phyloP scores from a whole-genome alignment of 1,284 basidiomycete species.

The Moesziomyces globuligerus region DNA sequence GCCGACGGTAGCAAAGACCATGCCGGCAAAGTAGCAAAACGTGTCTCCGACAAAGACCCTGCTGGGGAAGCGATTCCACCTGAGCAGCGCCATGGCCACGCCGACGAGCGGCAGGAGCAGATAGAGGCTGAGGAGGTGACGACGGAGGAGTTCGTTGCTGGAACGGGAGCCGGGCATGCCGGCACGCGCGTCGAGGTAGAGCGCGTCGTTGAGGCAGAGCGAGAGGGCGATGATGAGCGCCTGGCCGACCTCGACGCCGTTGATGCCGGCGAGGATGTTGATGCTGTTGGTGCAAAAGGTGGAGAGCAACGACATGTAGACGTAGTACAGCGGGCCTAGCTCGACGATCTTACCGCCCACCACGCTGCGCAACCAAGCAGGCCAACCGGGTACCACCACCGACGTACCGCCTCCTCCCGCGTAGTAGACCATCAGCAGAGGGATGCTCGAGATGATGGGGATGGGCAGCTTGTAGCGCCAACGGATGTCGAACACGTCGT shows the following conservation, averaged over 20 bases:
- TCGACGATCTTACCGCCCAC: conserved; percentile 80
- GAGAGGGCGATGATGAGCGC: conserved; percentile 90
- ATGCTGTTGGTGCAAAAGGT: conserved; percentile 98
- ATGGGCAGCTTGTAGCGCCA: conserved; percentile 99
- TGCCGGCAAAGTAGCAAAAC: conserved; percentile 89
- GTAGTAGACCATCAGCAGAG: conserved; percentile 94
- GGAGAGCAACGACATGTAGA: conserved; percentile 94
- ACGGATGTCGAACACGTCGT: conserved; percentile 97
- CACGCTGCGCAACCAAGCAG: conserved; percentile 50
- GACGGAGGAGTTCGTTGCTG: conserved; percentile 77
- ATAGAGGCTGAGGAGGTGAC: conserved; percentile 93
- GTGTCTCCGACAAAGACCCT: conserved; percentile 96
- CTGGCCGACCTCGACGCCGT: conserved; percentile 90
- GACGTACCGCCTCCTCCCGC: conserved; percentile 91
- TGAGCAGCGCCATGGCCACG: conserved; percentile 80
- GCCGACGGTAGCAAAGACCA: conserved; percentile 61
- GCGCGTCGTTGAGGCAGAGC: conserved; percentile 87
- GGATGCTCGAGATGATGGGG: conserved; percentile 90
- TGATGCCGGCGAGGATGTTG: conserved; percentile 98
- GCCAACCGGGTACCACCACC: conserved; percentile 83
- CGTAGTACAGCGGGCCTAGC: conserved; percentile 93
- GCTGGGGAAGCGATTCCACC: conserved; percentile 77
- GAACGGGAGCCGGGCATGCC: conserved; percentile 47
- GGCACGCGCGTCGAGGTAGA: conserved; percentile 72
- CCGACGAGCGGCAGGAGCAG: conserved; percentile 95